Conservation (phyloP, 352 stramenopile genomes). For the Phytophthora agathidicida region DNA sequence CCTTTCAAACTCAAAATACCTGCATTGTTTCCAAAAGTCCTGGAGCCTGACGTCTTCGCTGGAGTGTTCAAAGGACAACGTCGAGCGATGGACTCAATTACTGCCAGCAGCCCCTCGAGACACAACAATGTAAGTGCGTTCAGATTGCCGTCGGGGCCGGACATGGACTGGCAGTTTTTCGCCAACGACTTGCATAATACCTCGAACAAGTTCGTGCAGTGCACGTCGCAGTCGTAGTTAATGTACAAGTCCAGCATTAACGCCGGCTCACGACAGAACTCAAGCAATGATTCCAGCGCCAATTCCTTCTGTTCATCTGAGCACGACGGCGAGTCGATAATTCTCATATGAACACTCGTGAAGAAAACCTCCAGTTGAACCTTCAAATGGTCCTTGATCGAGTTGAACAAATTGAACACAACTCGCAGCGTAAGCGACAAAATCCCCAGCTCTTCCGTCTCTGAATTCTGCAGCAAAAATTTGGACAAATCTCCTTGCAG, state of each 20-base stretch:
- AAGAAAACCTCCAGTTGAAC: constrained; percentile 99
- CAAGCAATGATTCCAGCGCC: constrained; percentile 94
- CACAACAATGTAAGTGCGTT: constrained; percentile 79
- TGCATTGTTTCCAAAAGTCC: constrained; percentile 31
- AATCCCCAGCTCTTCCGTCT: constrained; percentile 95
- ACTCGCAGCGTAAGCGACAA: constrained; percentile 93
- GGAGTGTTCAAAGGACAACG: constrained; percentile 72
- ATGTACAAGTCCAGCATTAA: constrained; percentile 99
- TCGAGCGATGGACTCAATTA: constrained; percentile 94
- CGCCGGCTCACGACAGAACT: constrained; percentile 97
- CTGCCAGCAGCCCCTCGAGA: constrained; percentile 89
- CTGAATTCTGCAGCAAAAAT: constrained; percentile 95
- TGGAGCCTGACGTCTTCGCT: constrained; percentile 27
- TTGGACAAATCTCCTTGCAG: constrained; percentile 96
- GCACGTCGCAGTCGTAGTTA: constrained; percentile 99
- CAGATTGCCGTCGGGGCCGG: constrained; percentile 57
- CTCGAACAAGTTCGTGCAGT: constrained; percentile 99
- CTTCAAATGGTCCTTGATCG: constrained; percentile 98
- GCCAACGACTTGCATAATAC: constrained; percentile 95
- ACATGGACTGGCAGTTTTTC: constrained; percentile 84
- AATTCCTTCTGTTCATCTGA: constrained; percentile 88
- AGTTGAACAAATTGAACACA: constrained; percentile 99
- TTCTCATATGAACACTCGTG: constrained; percentile 96
- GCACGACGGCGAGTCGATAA: constrained; percentile 88
- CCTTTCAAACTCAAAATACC: constrained; percentile 61